Evolutionary conservation across 106 monocot species (phyloP).

Genomic region (Allium sativum): DNA sequence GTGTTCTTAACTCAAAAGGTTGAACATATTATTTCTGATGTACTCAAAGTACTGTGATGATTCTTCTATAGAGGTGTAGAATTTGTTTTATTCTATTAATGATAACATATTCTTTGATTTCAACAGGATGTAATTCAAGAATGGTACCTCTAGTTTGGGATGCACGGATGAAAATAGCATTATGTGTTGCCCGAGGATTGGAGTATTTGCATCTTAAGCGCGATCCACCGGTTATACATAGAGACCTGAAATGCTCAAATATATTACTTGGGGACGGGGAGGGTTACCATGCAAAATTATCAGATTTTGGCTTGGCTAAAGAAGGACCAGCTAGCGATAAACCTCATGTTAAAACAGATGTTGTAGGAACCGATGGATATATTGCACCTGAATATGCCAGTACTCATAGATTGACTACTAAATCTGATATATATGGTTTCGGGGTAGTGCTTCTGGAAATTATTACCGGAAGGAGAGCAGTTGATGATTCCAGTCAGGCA

Average conservation of each 20-base stretch:
- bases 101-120: neutral
- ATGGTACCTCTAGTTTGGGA: conserved; percentile 20
- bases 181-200: conserved; percentile 21
- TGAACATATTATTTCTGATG: too few relatives aligned
- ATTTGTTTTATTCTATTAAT: too few relatives aligned
- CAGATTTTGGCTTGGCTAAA: conserved; percentile 2
- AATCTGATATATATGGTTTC: conserved; percentile 13
- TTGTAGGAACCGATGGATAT: conserved; percentile 3
- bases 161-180: conserved; percentile 25
- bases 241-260: conserved; percentile 1
- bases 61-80: too few relatives aligned
- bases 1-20: too few relatives aligned
- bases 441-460: conserved; percentile 23
- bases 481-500: conserved; percentile 18
- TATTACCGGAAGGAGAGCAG: conserved; percentile 23
- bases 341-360: neutral
- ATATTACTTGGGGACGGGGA: neutral
- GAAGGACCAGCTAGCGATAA: neutral
- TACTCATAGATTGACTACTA: neutral
- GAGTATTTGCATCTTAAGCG: neutral
- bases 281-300: neutral
- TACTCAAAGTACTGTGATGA: too few relatives aligned
- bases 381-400: neutral
- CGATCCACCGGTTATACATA: neutral
- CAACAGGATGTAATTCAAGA: conserved; percentile 21